phyloP scores from a whole-genome alignment of 257 asterid genomes.

The Solanum lignicaule region DNA sequence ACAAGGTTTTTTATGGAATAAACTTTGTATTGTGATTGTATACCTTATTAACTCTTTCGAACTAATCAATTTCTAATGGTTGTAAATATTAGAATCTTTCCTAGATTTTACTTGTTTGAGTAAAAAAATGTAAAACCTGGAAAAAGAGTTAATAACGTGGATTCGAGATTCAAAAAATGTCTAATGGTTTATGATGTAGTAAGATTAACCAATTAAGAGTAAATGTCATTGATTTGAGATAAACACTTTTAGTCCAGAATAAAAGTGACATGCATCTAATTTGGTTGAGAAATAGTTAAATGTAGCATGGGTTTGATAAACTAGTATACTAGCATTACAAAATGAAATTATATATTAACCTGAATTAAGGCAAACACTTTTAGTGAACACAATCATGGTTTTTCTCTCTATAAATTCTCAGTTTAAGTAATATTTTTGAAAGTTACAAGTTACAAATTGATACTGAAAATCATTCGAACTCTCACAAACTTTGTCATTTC shows the following conservation, averaged over 20 bases:
- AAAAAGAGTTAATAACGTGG: not conserved
- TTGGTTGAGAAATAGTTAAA: not conserved
- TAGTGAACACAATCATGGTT: not conserved
- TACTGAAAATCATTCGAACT: not conserved
- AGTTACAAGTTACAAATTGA: not conserved
- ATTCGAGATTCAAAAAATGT: not conserved
- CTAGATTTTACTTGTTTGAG: not conserved
- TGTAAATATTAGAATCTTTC: too few relatives aligned
- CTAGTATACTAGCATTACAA: not conserved
- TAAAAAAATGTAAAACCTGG: not conserved
- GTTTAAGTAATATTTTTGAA: not conserved
- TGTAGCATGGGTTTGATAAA: not conserved
- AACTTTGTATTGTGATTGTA: not conserved
- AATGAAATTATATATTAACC: too few relatives aligned
- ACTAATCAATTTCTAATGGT: not conserved
- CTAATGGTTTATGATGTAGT: not conserved
- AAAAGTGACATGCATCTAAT: not conserved
- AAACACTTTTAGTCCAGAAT: not conserved
- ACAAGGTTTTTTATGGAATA: not conserved
- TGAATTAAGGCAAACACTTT: not conserved
- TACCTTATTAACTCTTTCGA: not conserved
- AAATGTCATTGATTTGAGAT: not conserved
- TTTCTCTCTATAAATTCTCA: not conserved
- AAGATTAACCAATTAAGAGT: not conserved
- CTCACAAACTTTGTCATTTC: not conserved